Base-by-base conservation (phyloP, 2,329 filamentous ascomycete species). In the Pochonia chlamydosporia region DNA sequence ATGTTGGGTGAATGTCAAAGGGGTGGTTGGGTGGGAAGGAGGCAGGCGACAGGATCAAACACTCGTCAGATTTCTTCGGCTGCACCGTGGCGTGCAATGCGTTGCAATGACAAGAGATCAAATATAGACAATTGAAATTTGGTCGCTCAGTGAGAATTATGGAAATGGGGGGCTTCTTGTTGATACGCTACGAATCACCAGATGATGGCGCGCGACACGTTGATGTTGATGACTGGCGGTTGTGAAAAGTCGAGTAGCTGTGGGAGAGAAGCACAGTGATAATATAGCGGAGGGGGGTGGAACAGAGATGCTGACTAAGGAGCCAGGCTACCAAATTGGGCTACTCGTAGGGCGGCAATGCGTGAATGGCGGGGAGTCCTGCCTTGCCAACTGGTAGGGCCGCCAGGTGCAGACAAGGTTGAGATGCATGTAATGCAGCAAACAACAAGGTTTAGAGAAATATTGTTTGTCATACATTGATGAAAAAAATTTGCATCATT, bases 1-100 rank as follows among this genome's bases (percentile, higher is more conserved):
- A 92, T 93, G 59, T 54, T 57, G 50, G 54, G 33, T 28, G 21
- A 23, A 42, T 39, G 14, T 28, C 23, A 10, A n/a, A 16, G 44
- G 37, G 24, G 39, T n/a, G 31, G 18, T 16, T 43, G 28, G n/a
- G n/a, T n/a, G 49, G 16, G 43, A n/a, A 26, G 7, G 9, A 39
- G 23, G 18, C 7, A 18, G 14, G 6, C 43, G 14, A 24, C n/a
- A 46, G 41, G 43, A 39, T 21, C 41, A 26, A 31, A 37, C 42
- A 30, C 39, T 46, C 31, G 39, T 41, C 31, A 25, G 39, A 43
- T 31, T 49, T 13, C 23, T 26, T 13, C 14, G 26, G 14, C 25
- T 8, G n/a, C 24, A 16, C 31, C 11, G 20, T 35, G 31, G 11
- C 11, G 31, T 16, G n/a, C n/a, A n/a, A n/a, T n/a, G n/a, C n/a